Evolutionary conservation across 2,329 filamentous ascomycete species (phyloP).

Genomic region (Epichloe festucae): DNA sequence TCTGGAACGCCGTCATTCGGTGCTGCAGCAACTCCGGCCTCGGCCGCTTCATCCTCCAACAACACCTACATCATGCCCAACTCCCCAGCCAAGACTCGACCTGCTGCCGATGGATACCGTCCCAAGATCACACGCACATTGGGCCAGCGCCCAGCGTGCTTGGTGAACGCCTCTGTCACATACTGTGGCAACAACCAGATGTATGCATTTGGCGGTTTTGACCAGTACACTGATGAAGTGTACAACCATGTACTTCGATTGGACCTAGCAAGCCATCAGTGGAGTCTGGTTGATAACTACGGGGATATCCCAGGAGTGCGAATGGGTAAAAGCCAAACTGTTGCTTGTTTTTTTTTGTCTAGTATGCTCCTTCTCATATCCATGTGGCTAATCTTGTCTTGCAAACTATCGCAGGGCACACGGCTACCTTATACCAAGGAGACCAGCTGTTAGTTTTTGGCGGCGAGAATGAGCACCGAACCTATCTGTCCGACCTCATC

Average conservation of each 20-base stretch:
- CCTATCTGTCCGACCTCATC: constrained; percentile 89
- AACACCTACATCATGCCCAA: constrained; percentile 89
- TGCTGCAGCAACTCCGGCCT: constrained; percentile 12
- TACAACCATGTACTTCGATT: constrained; percentile 94
- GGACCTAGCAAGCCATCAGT: constrained; percentile 77
- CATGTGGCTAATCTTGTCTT: constrained; percentile 3
- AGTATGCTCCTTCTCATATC: background rate
- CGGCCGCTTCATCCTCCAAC: constrained; percentile 36
- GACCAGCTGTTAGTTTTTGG: constrained; percentile 96
- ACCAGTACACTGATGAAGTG: constrained; percentile 97
- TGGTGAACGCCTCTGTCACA: constrained; percentile 98
- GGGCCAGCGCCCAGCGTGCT: constrained; percentile 75
- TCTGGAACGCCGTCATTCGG: constrained; percentile 14
- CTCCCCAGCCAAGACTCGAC: constrained; percentile 57
- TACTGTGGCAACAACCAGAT: constrained; percentile 97
- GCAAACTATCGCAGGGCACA: constrained; percentile 54
- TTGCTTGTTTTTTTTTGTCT: background rate
- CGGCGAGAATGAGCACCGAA: constrained; percentile 93
- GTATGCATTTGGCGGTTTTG: constrained; percentile 95
- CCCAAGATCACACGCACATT: constrained; percentile 71
- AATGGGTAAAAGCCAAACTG: constrained; percentile 52
- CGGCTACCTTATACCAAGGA: constrained; percentile 83
- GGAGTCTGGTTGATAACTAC: constrained; percentile 96
- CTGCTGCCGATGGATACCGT: constrained; percentile 60
- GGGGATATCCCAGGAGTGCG: constrained; percentile 93